Evolutionary conservation across 352 stramenopile genomes (phyloP).

Genomic region (Globisporangium recalcitrans): DNA sequence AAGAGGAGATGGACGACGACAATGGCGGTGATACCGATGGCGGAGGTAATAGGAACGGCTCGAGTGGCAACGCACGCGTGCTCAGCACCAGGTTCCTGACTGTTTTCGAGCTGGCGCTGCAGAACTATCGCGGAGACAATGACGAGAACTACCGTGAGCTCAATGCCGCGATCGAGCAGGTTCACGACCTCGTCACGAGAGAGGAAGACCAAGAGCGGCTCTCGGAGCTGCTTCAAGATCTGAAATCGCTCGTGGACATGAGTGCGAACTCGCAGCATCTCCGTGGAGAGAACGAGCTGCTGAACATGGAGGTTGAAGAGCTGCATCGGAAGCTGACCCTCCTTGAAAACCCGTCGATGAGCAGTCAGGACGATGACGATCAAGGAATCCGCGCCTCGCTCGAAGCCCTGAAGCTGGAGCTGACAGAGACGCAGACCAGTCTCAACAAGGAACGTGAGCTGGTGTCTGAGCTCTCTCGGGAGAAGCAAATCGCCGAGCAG

Average conservation of each 20-base stretch:
- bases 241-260: slow-evolving; percentile 22
- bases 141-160: slow-evolving; percentile 17
- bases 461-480: slow-evolving; percentile 16
- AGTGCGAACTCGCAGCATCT: slow-evolving; percentile 21
- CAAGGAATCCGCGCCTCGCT: not conserved
- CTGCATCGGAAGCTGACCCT: slow-evolving; percentile 20
- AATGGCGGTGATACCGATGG: not conserved
- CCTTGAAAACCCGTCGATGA: slow-evolving; percentile 2
- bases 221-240: slow-evolving; percentile 28
- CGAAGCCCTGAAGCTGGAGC: not conserved
- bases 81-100: slow-evolving; percentile 28
- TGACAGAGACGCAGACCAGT: slow-evolving; percentile 3
- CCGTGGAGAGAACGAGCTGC: slow-evolving; percentile 32
- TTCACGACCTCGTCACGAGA: slow-evolving; percentile 19
- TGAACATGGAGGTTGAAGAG: slow-evolving; percentile 43
- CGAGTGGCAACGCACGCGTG: not conserved
- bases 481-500: slow-evolving; percentile 15
- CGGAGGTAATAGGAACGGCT: not conserved
- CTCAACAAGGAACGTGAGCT: slow-evolving; percentile 6
- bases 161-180: slow-evolving; percentile 20
- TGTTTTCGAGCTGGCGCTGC: slow-evolving; percentile 31
- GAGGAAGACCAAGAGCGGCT: slow-evolving; percentile 22
- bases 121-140: slow-evolving; percentile 20
- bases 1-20: slow-evolving; percentile 11
- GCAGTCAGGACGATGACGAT: slow-evolving; percentile 13